A percentile compares a stretch with the other conserved stretches of the same genome.
These are phyloP conservation scores for Emiliania huxleyi DNA, from an alignment of 78 protist species.

Conservation along the genomic window DNA sequence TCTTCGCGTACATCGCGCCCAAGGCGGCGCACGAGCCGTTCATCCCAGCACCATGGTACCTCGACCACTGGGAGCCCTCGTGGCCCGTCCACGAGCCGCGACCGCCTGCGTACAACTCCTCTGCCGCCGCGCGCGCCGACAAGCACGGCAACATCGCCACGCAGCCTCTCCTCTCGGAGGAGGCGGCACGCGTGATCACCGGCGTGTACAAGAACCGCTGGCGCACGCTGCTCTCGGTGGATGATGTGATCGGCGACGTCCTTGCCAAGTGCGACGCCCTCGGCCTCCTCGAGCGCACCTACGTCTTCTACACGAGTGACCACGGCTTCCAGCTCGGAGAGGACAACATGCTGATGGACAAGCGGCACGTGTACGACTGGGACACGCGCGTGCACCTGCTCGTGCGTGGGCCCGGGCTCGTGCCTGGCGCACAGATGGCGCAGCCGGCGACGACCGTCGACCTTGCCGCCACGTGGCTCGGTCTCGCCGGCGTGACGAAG, in stretches of 20 bases:
- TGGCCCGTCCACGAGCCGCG: not conserved
- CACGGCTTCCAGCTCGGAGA: slow-evolving; percentile 63
- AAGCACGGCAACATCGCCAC: not conserved
- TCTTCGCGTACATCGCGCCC: not conserved
- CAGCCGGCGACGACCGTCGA: not conserved
- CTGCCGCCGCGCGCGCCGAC: not conserved
- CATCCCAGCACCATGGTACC: not conserved
- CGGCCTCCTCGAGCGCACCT: slow-evolving; percentile 47
- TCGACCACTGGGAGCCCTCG: not conserved
- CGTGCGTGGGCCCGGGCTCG: slow-evolving; percentile 32
- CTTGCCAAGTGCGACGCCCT: not conserved
- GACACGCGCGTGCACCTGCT: slow-evolving; percentile 21
- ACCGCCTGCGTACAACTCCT: not conserved
- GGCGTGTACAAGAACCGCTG: slow-evolving; percentile 26
- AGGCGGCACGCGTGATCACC: not conserved
- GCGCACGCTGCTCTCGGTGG: slow-evolving; percentile 45
- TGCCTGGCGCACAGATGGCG: not conserved
- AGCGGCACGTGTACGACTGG: slow-evolving; percentile 38
- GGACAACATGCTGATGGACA: not conserved
- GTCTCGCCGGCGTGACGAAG: not conserved
- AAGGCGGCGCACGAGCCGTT: not conserved
- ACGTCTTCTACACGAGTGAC: slow-evolving; percentile 47
- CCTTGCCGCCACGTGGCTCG: slow-evolving; percentile 11
- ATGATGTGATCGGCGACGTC: slow-evolving; percentile 35
- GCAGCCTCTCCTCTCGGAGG: not conserved